phyloP scores from a whole-genome alignment of 2,329 filamentous ascomycete species.

The Aspergillus glaucus region DNA sequence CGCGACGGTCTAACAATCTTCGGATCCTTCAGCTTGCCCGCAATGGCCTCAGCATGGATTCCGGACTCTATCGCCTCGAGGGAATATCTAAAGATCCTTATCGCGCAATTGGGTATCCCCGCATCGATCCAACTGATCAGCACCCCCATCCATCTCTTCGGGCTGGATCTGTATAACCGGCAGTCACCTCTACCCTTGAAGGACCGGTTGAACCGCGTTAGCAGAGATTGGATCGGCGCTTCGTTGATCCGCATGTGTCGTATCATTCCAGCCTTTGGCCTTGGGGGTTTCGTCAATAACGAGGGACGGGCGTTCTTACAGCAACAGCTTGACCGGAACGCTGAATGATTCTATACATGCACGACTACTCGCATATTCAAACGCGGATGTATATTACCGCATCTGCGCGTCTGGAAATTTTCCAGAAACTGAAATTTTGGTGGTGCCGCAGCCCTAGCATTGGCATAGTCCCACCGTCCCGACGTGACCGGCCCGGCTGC shows the following conservation, averaged over 20 bases:
- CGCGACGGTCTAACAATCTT: conserved; percentile 84
- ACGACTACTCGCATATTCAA: not conserved
- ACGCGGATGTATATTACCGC: no score
- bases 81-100: conserved; percentile 78
- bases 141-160: conserved; percentile 76
- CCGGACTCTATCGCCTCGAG: conserved; percentile 68
- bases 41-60: conserved; percentile 43
- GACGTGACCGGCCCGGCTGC: not conserved
- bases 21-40: conserved; percentile 25
- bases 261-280: conserved; percentile 80
- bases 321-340: conserved; percentile 15
- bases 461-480: not conserved
- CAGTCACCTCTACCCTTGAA: conserved; percentile 39
- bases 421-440: not conserved
- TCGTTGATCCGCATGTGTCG: conserved; percentile 68
- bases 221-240: conserved; percentile 68
- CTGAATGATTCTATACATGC: not conserved
- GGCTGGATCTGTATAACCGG: conserved; percentile 78
- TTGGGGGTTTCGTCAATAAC: conserved; percentile 77
- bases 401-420: no score
- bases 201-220: conserved; percentile 58
- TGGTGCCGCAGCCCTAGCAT: not conserved
- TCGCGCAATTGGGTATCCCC: conserved; percentile 73
- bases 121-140: conserved; percentile 70
- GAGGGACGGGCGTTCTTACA: conserved; percentile 27